Evolutionary conservation across 1,284 basidiomycete genomes (phyloP), one percentile per base, ranked within the genome.

Genomic region (Cryptococcus depauperatus): DNA sequence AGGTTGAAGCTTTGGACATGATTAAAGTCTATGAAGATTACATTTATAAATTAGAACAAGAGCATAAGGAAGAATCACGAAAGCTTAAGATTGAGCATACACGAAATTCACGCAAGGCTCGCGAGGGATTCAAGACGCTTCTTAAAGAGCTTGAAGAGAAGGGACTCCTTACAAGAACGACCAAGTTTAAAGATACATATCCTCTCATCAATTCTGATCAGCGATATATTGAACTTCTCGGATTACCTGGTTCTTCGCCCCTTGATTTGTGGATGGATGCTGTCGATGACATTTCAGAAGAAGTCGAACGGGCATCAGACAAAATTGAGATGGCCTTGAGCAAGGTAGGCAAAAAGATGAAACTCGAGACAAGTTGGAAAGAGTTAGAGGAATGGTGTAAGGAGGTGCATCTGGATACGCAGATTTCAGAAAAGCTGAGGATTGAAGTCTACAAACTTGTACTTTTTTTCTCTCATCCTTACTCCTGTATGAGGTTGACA

Each of bases 211-310:
- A 76, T 21, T 74, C 81, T 26, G 88, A 96, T 58, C 74, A 77
- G 35, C 81, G 89, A n/a, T 95, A 96, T 70, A 74, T 82, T 26
- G 76, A 79, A 48, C 79, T 96, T 64, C 79, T 96, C 5, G 92
- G 91, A 1, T 85, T 85, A 61, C 84, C 88, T 4, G 95, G 95
- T 13, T 93, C 88, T 2, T 89, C 85, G 52, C 90, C 93, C 1
- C 76, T 98, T 33, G 93, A 98, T 55, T 77, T 98, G 9, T 98
- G 96, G 72, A 96, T 89, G 87, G 93, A 98, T 66, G 67, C 79
- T 4, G 83, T 96, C 33, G 93, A 98, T 69, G 77, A 77, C 32
- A 76, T 96, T 3, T 88, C 90, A 58, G 83, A 89, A 59, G 78
- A 82, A 54, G 77, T 95, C 10, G 90, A 93, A 52, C 76, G 76